phyloP scores from a whole-genome alignment of 495 filamentous ascomycete genomes.

The Xylaria nigripes region DNA sequence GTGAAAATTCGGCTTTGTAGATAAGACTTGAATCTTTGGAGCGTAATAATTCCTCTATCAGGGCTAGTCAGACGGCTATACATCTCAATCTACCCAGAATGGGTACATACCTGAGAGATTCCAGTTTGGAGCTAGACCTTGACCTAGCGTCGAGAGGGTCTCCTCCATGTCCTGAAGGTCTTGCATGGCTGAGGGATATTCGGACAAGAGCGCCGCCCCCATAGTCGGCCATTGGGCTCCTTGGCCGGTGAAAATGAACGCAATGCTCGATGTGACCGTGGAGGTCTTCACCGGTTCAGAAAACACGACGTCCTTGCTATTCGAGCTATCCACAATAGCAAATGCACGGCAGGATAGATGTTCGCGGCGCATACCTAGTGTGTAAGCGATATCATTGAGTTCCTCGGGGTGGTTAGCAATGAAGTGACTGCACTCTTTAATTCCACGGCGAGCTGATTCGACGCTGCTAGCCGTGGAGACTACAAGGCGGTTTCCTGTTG shows the following conservation, averaged over 20 bases:
- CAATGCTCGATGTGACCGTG: constrained; percentile 8
- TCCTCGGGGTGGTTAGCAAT: constrained; percentile 6
- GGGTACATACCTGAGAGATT: too few species aligned
- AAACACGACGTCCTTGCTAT: constrained; percentile 4
- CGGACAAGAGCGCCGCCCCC: constrained; percentile 23
- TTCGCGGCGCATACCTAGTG: constrained; percentile 13
- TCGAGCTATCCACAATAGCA: constrained; percentile 5
- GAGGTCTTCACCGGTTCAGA: background rate
- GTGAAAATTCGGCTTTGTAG: constrained; percentile 23
- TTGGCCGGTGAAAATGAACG: constrained; percentile 39
- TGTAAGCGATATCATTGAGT: constrained; percentile 17
- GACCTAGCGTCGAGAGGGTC: too few species aligned
- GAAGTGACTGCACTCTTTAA: constrained; percentile 9
- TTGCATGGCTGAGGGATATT: background rate
- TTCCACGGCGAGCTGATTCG: constrained; percentile 9
- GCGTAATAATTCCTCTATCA: constrained; percentile 21
- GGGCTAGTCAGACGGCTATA: too few species aligned
- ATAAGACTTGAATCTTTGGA: constrained; percentile 19
- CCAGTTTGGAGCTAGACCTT: too few species aligned
- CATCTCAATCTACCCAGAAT: too few species aligned
- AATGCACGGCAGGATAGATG: constrained; percentile 17
- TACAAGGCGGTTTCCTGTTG: background rate
- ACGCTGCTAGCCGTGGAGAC: constrained; percentile 12
- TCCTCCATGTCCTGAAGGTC: background rate
- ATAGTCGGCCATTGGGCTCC: constrained; percentile 39